Evolutionary conservation across 352 stramenopile genomes (phyloP), one percentile per base, ranked within the genome.

Genomic region (Pythium sp.): DNA sequence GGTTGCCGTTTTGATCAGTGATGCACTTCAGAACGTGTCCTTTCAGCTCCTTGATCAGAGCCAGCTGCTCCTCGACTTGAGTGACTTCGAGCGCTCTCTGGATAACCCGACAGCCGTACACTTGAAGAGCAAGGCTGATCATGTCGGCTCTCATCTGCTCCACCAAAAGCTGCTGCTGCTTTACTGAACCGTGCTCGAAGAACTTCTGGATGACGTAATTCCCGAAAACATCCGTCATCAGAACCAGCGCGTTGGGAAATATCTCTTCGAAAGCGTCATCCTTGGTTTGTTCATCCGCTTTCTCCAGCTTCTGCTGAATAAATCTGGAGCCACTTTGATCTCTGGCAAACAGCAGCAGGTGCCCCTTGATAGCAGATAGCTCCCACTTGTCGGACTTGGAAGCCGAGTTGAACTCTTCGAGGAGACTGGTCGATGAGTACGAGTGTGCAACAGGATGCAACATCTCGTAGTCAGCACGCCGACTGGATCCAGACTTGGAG

Each of bases 141-240:
- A 99, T 98, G 74, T 99, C 97, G 49, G 86, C 90, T 60, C 90
- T 87, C 68, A 99, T 97, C 56, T 87, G 61, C 55, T 86, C 75
- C 62, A 94, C 78, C 9, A 99, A 78, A 36, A 91, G 65, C 43
- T 90, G 82, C 58, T 97, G 91, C 67, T 98, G 93, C 20, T 95
- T 79, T 22, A 80, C 41, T 7, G 81, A 97, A 30, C 96, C 96
- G 78, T 98, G 96, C 62, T 99, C 94, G 65, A 99, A 93, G 38
- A 99, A 89, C 71, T 99, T 99, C 76, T 99, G 98, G 46, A 99
- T 97, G 30, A 99, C 97, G 70, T 99, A 99, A 77, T 99, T 99
- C 20, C 98, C 98, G 76, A 99, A 99, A 7, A 99, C 97, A 64
- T 97, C 90, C 34, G 85, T 93, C 91, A 97, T 97, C 53, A 97